Evolutionary conservation across 768 basidiomycete species (phyloP).

Genomic region (Lactifluus subvellereus): DNA sequence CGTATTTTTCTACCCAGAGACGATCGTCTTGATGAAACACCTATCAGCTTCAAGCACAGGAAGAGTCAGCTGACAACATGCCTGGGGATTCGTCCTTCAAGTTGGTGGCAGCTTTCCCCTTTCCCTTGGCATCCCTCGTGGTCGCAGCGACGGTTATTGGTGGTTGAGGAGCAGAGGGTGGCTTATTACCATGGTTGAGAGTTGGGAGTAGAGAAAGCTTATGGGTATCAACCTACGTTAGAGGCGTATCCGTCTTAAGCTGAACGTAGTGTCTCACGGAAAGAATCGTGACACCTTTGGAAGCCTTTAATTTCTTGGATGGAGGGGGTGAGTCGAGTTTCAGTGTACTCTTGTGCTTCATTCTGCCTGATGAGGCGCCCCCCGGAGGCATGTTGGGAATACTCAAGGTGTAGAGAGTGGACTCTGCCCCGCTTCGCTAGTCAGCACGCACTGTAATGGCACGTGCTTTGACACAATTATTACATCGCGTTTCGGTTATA

Average conservation of each 20-base stretch:
- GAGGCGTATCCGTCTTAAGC: background rate
- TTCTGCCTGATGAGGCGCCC: background rate
- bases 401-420: background rate
- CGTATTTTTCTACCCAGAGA: conserved; percentile 35
- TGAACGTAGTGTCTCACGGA: conserved; percentile 8
- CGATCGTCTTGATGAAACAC: conserved; percentile 13
- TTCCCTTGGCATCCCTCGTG: conserved; percentile 26
- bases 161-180: background rate
- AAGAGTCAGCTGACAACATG: background rate
- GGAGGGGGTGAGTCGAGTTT: conserved; percentile 19
- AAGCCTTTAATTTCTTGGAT: conserved; percentile 13
- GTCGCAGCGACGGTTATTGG: background rate
- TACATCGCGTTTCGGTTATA: no score
- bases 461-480: no score
- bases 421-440: no score
- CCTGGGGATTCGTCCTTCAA: background rate
- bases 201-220: conserved; percentile 12
- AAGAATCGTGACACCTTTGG: conserved; percentile 10
- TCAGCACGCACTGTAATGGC: no score
- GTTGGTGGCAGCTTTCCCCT: conserved; percentile 23
- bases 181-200: background rate
- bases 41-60: background rate
- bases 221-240: conserved; percentile 1
- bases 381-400: conserved; percentile 12
- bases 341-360: conserved; percentile 22